phyloP scores from a whole-genome alignment of 108 stramenopile genomes.

The Aurantiochytrium sp. region DNA sequence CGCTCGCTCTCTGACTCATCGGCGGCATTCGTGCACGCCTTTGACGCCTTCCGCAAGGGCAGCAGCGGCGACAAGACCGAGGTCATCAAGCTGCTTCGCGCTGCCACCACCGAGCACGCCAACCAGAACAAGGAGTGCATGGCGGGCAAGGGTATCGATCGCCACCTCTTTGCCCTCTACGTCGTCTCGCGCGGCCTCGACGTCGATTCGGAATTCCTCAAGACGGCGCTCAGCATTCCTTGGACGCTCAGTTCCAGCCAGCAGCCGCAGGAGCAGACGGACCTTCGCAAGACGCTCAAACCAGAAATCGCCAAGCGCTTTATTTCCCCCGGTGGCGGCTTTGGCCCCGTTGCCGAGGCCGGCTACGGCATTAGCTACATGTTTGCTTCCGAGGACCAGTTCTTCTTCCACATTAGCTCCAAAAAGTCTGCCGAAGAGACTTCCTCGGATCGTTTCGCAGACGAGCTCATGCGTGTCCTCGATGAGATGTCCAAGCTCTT shows the following conservation, averaged over 20 bases:
- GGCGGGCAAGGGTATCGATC: constrained; percentile 21
- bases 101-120: background rate
- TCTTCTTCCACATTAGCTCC: constrained; percentile 27
- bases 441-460: background rate
- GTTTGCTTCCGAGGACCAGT: constrained; percentile 9
- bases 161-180: constrained; percentile 27
- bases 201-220: constrained; percentile 16
- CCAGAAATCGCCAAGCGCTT: background rate
- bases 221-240: background rate
- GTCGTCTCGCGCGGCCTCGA: constrained; percentile 18
- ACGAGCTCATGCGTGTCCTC: background rate
- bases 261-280: constrained; percentile 30
- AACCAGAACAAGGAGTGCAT: background rate
- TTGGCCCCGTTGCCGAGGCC: constrained; percentile 24
- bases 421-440: constrained; percentile 8
- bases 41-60: background rate
- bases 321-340: constrained; percentile 22
- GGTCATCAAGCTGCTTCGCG: background rate
- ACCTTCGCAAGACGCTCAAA: background rate
- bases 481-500: constrained; percentile 16
- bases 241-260: constrained; percentile 17
- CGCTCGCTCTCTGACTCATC: background rate
- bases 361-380: constrained; percentile 28
- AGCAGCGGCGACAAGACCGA: background rate
- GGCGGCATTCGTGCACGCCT: constrained; percentile 1